A percentile compares a stretch with the other conserved stretches of the same genome.
These are phyloP conservation scores for Pythium insidiosum DNA, from an alignment of 352 stramenopile genomes.

Conservation along the genomic window DNA sequence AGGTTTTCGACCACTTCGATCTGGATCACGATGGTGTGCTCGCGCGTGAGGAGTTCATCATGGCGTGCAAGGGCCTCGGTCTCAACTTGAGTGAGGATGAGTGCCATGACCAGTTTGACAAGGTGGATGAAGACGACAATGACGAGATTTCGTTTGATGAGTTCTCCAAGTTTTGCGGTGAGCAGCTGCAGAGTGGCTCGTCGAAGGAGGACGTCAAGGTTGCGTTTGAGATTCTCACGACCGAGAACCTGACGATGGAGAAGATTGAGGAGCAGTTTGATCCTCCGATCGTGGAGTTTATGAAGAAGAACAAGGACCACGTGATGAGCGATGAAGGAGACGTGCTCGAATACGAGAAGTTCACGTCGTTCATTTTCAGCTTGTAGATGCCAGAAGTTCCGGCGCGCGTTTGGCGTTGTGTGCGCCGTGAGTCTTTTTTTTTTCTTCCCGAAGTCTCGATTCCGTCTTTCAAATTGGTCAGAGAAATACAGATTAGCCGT, in stretches of 20 bases:
- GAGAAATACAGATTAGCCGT: too few species aligned
- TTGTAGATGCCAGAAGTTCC: constrained; percentile 22
- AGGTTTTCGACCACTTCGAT: constrained; percentile 90
- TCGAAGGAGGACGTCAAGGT: constrained; percentile 73
- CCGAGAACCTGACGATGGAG: constrained; percentile 63
- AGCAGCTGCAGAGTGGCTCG: constrained; percentile 84
- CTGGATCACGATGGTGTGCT: constrained; percentile 81
- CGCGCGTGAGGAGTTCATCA: constrained; percentile 86
- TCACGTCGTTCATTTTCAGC: constrained; percentile 76
- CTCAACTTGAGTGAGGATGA: constrained; percentile 83
- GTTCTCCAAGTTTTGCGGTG: constrained; percentile 82
- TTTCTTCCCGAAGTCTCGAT: too few species aligned
- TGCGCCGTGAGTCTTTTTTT: too few species aligned
- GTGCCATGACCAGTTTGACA: constrained; percentile 85
- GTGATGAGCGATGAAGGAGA: constrained; percentile 42
- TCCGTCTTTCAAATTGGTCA: too few species aligned
- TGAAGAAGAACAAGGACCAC: constrained; percentile 62
- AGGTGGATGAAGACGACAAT: constrained; percentile 75
- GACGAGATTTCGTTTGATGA: constrained; percentile 81
- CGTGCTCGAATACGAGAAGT: constrained; percentile 67
- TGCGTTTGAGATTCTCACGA: constrained; percentile 73
- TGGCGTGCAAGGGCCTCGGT: constrained; percentile 85
- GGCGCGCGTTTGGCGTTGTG: background rate
- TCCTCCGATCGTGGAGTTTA: constrained; percentile 57
- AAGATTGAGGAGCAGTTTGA: constrained; percentile 84